phyloP scores from a whole-genome alignment of 352 stramenopile genomes.

The Globisporangium splendens region DNA sequence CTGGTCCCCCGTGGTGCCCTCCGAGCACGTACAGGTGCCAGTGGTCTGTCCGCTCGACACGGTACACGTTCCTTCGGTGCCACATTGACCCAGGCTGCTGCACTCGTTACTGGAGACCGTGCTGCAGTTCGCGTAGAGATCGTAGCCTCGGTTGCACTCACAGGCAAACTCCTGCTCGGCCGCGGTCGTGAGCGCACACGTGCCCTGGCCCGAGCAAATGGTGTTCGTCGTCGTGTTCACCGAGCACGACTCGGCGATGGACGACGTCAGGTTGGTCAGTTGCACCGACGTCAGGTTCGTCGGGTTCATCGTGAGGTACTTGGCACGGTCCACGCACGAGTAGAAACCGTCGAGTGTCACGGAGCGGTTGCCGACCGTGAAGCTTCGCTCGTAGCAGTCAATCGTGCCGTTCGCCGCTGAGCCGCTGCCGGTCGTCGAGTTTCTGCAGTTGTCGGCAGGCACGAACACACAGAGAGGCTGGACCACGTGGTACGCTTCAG shows the following conservation, averaged over 20 bases:
- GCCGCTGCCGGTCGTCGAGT: slow-evolving; percentile 17
- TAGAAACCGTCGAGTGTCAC: slow-evolving; percentile 71
- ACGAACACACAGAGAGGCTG: slow-evolving; percentile 71
- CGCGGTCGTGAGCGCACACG: slow-evolving; percentile 48
- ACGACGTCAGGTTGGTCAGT: slow-evolving; percentile 61
- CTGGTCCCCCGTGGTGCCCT: slow-evolving; percentile 57
- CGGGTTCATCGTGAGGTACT: slow-evolving; percentile 48
- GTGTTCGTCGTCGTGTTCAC: slow-evolving; percentile 38
- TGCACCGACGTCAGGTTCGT: slow-evolving; percentile 23
- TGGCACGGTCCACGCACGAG: slow-evolving; percentile 65
- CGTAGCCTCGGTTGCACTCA: slow-evolving; percentile 75
- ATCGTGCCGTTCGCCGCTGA: slow-evolving; percentile 32
- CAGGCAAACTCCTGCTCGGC: slow-evolving; percentile 71
- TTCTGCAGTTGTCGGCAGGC: slow-evolving; percentile 56
- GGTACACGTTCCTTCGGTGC: slow-evolving; percentile 44
- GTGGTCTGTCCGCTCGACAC: slow-evolving; percentile 24
- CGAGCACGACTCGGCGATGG: slow-evolving; percentile 45
- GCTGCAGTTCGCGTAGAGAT: slow-evolving; percentile 49
- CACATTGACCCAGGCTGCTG: slow-evolving; percentile 71
- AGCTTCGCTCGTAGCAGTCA: slow-evolving; percentile 69
- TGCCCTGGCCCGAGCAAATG: slow-evolving; percentile 70
- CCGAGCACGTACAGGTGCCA: slow-evolving; percentile 44
- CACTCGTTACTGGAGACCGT: slow-evolving; percentile 57
- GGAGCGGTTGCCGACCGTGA: slow-evolving; percentile 38
- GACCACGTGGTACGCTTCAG: slow-evolving; percentile 60